These are phyloP conservation scores for Aeschynomene evenia DNA, from an alignment of 306 rosid genomes.

Conservation along the genomic window DNA sequence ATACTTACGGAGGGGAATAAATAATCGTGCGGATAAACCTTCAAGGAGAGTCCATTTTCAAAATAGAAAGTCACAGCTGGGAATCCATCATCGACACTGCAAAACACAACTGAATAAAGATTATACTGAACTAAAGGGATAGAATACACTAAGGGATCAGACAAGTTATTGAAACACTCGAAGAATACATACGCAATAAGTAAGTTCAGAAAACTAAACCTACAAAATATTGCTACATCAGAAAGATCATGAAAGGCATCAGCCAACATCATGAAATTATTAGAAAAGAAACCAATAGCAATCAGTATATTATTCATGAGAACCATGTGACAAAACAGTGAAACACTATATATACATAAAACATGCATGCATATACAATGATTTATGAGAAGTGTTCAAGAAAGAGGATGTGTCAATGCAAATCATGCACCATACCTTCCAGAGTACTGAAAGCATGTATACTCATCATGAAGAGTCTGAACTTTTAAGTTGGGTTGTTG, in stretches of 20 bases:
- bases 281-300: conserved; percentile 14
- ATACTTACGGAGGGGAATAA: conserved; percentile 78
- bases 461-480: conserved; percentile 78
- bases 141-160: neutral
- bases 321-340: conserved; percentile 6
- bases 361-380: conserved; percentile 10
- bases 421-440: conserved; percentile 57
- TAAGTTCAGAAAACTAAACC: conserved; percentile 9
- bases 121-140: conserved; percentile 20
- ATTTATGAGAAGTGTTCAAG: conserved; percentile 12
- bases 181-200: conserved; percentile 11
- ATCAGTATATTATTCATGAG: neutral
- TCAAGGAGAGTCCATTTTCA: conserved; percentile 78
- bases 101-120: conserved; percentile 20
- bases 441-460: conserved; percentile 86
- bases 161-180: conserved; percentile 24
- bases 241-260: neutral
- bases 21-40: conserved; percentile 93
- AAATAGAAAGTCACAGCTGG: conserved; percentile 79
- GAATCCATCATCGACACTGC: conserved; percentile 92
- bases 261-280: conserved; percentile 24
- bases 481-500: conserved; percentile 73
- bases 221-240: conserved; percentile 11
- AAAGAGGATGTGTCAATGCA: conserved; percentile 16
- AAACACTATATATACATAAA: neutral